Evolutionary conservation across 352 stramenopile species (phyloP), one percentile per base, ranked within the genome.

Genomic region (Phytophthora cactorum): DNA sequence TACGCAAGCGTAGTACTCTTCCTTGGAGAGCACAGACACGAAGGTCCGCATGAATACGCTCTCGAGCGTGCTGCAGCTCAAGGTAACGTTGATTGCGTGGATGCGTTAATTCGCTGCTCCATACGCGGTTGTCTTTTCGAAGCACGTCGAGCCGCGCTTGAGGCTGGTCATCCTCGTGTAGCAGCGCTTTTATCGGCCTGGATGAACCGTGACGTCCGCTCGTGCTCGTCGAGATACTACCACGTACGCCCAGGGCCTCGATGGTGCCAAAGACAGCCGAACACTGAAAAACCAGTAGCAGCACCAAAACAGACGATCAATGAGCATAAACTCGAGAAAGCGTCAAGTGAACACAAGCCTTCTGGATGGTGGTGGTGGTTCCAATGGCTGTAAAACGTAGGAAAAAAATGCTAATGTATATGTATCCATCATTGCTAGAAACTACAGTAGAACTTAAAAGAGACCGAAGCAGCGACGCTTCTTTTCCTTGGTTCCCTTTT

Each of bases 111-210:
- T 70, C 67, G 64, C 34, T 74, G 44, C 15, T 74, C 67, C n/a
- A 71, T 72, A 28, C 50, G 54, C 3, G 74, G 74, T 1, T 81
- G 74, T 56, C 67, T 79, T 10, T 77, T 81, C 53, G 70, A 77
- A 56, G 70, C 67, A 36, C 74, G 70, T 47, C 50, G 45, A 10
- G 64, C 57, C 28, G 72, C 74, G 38, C 55, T 77, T 29, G n/a
- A 79, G 28, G 67, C 62, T 62, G 74, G 59, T 5, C 52, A 77
- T 58, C 17, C 59, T 50, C 63, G 63, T 32, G 63, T 79, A n/a
- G 70, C 52, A 6, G 29, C 54, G 0, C 17, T 77, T 0, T 58
- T 81, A 31, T 74, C 70, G 3, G 62, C 63, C 1, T 72, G 64
- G 63, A 74, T 77, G n/a, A 72, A 77, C 31, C 66, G 67, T 17